Evolutionary conservation across 441 rosid genomes (phyloP).

Genomic region (Lagerstroemia fauriei): DNA sequence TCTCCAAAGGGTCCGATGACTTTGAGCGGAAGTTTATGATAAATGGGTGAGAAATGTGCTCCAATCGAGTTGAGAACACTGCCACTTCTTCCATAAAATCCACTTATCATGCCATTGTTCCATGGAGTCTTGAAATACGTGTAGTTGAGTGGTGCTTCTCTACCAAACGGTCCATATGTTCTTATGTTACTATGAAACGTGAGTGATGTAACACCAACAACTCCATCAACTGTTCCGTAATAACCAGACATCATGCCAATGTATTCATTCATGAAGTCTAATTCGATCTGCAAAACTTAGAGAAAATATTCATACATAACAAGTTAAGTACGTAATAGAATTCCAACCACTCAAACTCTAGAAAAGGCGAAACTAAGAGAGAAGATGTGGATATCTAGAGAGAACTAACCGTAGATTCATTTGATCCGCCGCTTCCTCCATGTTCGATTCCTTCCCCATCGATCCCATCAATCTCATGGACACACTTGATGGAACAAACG

Average conservation of each 20-base stretch:
- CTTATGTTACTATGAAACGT: not conserved
- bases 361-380: not conserved
- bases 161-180: constrained; percentile 7
- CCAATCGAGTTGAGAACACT: not conserved
- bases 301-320: not conserved
- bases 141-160: not conserved
- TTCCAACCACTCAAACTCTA: not conserved
- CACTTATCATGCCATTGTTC: not conserved
- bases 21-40: not conserved
- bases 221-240: not conserved
- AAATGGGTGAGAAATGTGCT: not conserved
- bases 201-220: not conserved
- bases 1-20: constrained; percentile 8
- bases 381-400: not conserved
- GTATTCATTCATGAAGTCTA: not conserved
- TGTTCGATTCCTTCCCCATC: not conserved
- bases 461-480: not conserved
- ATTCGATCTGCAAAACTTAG: not conserved
- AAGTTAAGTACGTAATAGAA: not conserved
- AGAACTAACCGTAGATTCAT: not conserved
- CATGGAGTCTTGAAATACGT: constrained; percentile 6
- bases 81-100: constrained; percentile 4
- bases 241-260: not conserved
- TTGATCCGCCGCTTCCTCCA: not conserved
- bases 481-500: not conserved